phyloP scores from a whole-genome alignment of 371 early-diverging fungal genomes.

The Mortierella sp. region DNA sequence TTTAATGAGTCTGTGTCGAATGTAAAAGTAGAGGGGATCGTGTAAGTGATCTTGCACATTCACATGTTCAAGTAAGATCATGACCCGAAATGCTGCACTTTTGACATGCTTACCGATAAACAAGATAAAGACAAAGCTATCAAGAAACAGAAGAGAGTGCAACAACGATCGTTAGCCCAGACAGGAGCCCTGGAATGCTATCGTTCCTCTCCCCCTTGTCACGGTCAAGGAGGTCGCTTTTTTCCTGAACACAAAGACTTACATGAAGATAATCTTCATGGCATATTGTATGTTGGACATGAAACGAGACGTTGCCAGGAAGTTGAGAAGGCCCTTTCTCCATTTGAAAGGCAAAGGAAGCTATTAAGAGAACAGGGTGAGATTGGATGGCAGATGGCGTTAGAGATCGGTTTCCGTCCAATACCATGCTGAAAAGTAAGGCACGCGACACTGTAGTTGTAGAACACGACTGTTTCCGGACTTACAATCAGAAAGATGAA shows the following conservation, averaged over 20 bases:
- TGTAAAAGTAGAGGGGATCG: not conserved
- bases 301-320: slow-evolving; percentile 61
- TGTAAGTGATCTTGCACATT: not conserved
- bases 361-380: slow-evolving; percentile 37
- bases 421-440: no score
- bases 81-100: no score
- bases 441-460: no score
- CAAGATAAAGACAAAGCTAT: slow-evolving; percentile 70
- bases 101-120: slow-evolving; percentile 72
- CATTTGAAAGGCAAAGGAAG: slow-evolving; percentile 70
- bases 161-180: not conserved
- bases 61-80: not conserved
- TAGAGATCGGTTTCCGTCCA: no score
- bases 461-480: no score
- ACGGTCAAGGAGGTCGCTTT: no score
- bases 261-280: slow-evolving; percentile 72
- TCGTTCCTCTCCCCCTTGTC: no score
- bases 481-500: slow-evolving; percentile 57
- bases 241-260: slow-evolving; percentile 30
- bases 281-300: slow-evolving; percentile 59
- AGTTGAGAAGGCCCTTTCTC: slow-evolving; percentile 66
- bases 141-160: not conserved
- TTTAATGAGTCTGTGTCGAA: slow-evolving; percentile 69
- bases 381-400: not conserved
- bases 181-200: no score